Evolutionary conservation across 805 yeast genomes (phyloP), one percentile per base, ranked within the genome.

Genomic region (Pichia gijzeniarum): DNA sequence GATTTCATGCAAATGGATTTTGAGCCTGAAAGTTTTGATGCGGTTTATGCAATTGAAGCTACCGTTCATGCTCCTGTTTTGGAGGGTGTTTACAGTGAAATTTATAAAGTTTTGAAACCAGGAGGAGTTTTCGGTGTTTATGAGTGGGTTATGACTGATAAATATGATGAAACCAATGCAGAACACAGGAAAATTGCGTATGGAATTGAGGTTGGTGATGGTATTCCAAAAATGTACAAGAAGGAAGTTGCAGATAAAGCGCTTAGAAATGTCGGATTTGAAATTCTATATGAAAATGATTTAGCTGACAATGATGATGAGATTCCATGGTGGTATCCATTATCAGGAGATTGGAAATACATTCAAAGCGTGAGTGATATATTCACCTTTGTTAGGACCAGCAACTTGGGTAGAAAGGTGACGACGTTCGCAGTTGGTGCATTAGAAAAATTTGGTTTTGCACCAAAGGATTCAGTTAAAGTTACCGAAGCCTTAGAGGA

Each of bases 1-100:
- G 99, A 91, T 69, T 91, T 91, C 74, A 93, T 91, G 99, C 93
- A 91, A 68, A 87, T 91, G 96, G 97, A 91, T 59, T 93, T 93
- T 59, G 87, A 83, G 67, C 84, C 84, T 53, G 83, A 82, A 60
- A 66, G 93, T 27, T 91, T 93, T 60, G 99, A 91, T 67, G 96
- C 95, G 38, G 98, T 93, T 38, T 91, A 91, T 61, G 97, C 99
- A 52, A 91, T 91, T 61, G 99, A 91, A 74, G 99, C 99, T 49
- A 91, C 99, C 30, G 96, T 89, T 47, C 99, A 91, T 64, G 98
- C 99, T 14, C 99, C 99, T 48, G 83, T 79, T 35, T 77, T 93
- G 60, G 96, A 89, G 68, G 97, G 97, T 63, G 98, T 93, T 43
- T 91, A 91, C 69, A 73, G 85, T 47, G 95, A 91, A 73, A 91